Evolutionary conservation across 2,329 filamentous ascomycete species (phyloP), one percentile per base, ranked within the genome.

Genomic region (Fusarium sp.): DNA sequence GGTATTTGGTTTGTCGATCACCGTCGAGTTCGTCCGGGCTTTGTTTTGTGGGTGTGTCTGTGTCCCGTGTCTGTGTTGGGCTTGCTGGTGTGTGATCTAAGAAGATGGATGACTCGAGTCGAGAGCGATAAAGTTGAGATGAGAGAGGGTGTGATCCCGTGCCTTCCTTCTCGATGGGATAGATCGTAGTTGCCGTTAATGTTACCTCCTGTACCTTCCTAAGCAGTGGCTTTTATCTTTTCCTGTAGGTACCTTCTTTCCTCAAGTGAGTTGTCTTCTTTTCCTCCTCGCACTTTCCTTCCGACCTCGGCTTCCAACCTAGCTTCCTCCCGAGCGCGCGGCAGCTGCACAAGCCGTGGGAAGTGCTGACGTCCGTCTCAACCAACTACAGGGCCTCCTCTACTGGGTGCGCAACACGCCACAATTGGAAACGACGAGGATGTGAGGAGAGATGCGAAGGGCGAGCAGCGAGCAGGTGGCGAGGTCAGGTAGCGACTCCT

Each of bases 1-100:
- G 45, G 37, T 65, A 63, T 52, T 69, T 63, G 72, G 71, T 63
- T 65, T 74, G 71, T 72, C 61, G 72, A 74, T 74, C 72, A 74
- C 57, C 41, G 24, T 65, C 58, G 45, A 35, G 18, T 71, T 68
- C 20, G 48, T 39, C 41, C 22, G 7, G 24, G 37, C 69, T 67
- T 64, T 67, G 61, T 67, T 73, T 64, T 64, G 66, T 70, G 69
- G 66, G 69, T 70, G 69, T 70, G 59, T 35, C 29, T 57, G 50
- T 54, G 45, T 50, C 45, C 45, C 45, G 50, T 54, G 50, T 45
- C 41, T 45, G 13, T 45, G 41, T 45, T 13, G 20, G 41, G 7
- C 20, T 45, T 45, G 41, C 27, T 50, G 45, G 45, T 48, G 45
- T 27, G 45, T 48, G 22, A 9, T 52, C 27, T 37, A 31, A 64